Percentiles rank a stretch among this genome's conserved stretches.
Conservation (phyloP, 306 rosid genomes). For the Carpinus viminea region DNA sequence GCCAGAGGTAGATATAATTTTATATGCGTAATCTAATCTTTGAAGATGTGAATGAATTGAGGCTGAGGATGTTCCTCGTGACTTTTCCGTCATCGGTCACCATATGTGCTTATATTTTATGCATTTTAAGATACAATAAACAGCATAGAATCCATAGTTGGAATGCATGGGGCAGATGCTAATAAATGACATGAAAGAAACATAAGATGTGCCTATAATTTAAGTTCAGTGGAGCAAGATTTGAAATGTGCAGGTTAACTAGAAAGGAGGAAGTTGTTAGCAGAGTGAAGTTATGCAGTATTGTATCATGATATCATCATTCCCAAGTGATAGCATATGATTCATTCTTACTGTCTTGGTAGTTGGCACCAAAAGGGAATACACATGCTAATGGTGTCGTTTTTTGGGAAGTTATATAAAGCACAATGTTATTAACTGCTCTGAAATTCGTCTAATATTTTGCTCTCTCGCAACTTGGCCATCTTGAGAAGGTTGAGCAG, state of each 20-base stretch:
- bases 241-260: not conserved
- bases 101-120: not conserved
- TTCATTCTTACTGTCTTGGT: not conserved
- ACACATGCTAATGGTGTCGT: not conserved
- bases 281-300: not conserved
- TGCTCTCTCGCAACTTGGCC: slow-evolving; percentile 9
- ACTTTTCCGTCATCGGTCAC: not conserved
- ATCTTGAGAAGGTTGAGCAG: slow-evolving; percentile 15
- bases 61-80: not conserved
- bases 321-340: not conserved
- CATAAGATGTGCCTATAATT: not conserved
- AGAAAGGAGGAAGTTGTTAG: not conserved
- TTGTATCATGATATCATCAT: not conserved
- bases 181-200: not conserved
- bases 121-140: not conserved
- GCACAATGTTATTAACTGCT: slow-evolving; percentile 4
- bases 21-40: not conserved
- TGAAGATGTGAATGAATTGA: not conserved
- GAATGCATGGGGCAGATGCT: slow-evolving; percentile 1
- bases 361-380: not conserved
- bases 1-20: not conserved
- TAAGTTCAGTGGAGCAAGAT: not conserved
- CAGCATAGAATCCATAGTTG: not conserved
- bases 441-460: slow-evolving; percentile 3
- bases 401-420: not conserved